Evolutionary conservation across 441 rosid genomes (phyloP), one percentile per base, ranked within the genome.

Genomic region (Erysimum pusillum): DNA sequence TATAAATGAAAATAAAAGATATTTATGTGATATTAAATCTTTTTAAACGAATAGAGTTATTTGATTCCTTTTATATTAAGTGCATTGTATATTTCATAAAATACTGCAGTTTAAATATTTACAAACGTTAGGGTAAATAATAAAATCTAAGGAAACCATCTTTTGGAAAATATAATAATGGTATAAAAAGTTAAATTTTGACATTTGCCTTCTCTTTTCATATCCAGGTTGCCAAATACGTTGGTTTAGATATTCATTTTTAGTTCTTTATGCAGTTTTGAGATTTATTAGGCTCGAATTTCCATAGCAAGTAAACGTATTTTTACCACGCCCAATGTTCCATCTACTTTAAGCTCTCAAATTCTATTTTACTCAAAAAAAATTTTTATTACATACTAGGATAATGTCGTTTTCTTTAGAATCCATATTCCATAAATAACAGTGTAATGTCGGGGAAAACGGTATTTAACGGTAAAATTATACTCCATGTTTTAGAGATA

Each of bases 61-160:
- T 11, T 6, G 3, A 1, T 38, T 14, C 35, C 39, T 36, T 58
- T 46, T 46, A 34, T 8, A 7, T 13, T 45, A 66, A n/a, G 7
- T 67, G 35, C 60, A 74, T 57, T 46, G 52, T 25, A 20, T 6
- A 35, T 38, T 36, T 54, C n/a, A 64, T 2, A n/a, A 53, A 54
- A 53, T 11, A 17, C 2, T 32, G n/a, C 32, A 28, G 12, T 5
- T 49, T 13, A 18, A 14, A 32, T n/a, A 31, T 39, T 15, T 14
- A 41, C 44, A 2, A 22, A 70, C 17, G 6, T 18, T 32, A 45
- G 3, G 25, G n/a, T 34, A 58, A 32, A 56, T 14, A 32, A 14
- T 14, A 20, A 46, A 14, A 9, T 13, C 3, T 13, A 20, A 17
- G 9, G 14, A 28, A 38, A 52, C 10, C 7, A 28, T 5, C 4